Percentiles rank a stretch among this genome's conserved stretches.
phyloP scores from a whole-genome alignment of 2,329 filamentous ascomycete genomes.

The Xylaria sp. region DNA sequence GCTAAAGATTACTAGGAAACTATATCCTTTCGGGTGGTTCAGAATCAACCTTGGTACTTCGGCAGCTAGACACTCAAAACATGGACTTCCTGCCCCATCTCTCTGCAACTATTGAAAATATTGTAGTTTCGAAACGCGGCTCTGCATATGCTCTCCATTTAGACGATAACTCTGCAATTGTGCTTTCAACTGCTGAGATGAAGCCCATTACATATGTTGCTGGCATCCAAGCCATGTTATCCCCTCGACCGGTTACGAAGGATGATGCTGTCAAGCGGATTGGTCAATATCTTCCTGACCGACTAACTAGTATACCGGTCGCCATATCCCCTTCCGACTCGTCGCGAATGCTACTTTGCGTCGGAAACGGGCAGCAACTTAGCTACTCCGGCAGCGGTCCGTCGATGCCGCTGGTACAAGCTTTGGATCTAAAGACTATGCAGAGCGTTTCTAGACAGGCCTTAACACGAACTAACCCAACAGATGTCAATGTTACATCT shows the following conservation, averaged over 20 bases:
- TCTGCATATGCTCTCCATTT: slow-evolving; percentile 86
- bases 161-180: slow-evolving; percentile 91
- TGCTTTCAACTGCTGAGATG: slow-evolving; percentile 90
- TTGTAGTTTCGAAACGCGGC: slow-evolving; percentile 83
- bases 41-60: slow-evolving; percentile 89
- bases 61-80: slow-evolving; percentile 90
- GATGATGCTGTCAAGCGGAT: slow-evolving; percentile 65
- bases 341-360: slow-evolving; percentile 74
- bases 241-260: slow-evolving; percentile 62
- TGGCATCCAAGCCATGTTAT: slow-evolving; percentile 76
- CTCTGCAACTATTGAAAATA: slow-evolving; percentile 82
- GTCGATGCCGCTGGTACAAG: slow-evolving; percentile 76
- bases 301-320: slow-evolving; percentile 64
- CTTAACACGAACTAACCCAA: slow-evolving; percentile 86
- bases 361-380: slow-evolving; percentile 70
- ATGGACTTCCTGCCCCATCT: slow-evolving; percentile 91
- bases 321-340: slow-evolving; percentile 70
- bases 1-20: slow-evolving; percentile 69
- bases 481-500: slow-evolving; percentile 79
- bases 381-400: slow-evolving; percentile 62
- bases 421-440: slow-evolving; percentile 83
- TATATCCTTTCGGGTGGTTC: slow-evolving; percentile 94
- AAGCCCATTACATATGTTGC: slow-evolving; percentile 85
- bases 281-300: slow-evolving; percentile 59
- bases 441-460: slow-evolving; percentile 88